Conservation (phyloP, 2,329 filamentous ascomycete species). For the Beauveria brongniartii region DNA sequence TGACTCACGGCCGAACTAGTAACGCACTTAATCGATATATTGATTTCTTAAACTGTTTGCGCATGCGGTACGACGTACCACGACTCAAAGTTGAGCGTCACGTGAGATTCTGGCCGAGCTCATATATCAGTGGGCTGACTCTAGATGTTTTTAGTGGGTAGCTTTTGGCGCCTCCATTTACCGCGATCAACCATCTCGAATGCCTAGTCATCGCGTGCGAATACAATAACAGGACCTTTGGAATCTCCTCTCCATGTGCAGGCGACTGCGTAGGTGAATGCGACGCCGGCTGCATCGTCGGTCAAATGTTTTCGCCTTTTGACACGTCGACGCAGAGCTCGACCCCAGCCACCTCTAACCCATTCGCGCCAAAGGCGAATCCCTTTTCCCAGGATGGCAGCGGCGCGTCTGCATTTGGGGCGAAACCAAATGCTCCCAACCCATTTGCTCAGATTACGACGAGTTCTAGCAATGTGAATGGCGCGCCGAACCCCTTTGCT, state of each 20-base stretch:
- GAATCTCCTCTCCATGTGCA: constrained; percentile 24
- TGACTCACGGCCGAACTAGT: background rate
- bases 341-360: constrained; percentile 25
- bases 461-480: constrained; percentile 15
- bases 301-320: constrained; percentile 31
- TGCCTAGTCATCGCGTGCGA: constrained; percentile 5
- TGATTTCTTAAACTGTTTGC: background rate
- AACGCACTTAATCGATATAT: background rate
- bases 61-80: background rate
- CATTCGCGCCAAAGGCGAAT: constrained; percentile 25
- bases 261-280: constrained; percentile 27
- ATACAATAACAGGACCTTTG: background rate
- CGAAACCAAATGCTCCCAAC: constrained; percentile 16
- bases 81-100: background rate
- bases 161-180: constrained; percentile 8
- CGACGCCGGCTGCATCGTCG: constrained; percentile 34
- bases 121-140: background rate
- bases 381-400: constrained; percentile 26
- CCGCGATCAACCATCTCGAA: constrained; percentile 9
- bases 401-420: constrained; percentile 16
- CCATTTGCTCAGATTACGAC: constrained; percentile 21
- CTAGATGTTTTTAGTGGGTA: constrained; percentile 7
- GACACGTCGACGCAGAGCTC: constrained; percentile 27
- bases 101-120: background rate
- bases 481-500: constrained; percentile 8